Conservation (phyloP, 345 rosid genomes). For the Salix koriyanagi region DNA sequence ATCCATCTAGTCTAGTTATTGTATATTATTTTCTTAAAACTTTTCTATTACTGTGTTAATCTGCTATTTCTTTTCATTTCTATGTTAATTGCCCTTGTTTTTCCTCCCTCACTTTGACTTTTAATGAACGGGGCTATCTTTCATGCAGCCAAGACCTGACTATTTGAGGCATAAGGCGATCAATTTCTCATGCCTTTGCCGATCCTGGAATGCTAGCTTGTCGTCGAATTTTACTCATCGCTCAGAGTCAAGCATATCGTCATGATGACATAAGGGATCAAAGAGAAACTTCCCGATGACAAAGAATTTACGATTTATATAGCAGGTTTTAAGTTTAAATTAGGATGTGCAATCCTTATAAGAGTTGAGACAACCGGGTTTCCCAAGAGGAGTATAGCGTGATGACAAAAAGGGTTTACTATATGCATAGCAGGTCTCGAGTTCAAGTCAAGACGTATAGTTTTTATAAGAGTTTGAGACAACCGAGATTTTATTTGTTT, state of each 20-base stretch:
- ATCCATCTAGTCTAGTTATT: too few relatives aligned
- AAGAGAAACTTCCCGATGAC: too few relatives aligned
- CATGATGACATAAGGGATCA: neutral
- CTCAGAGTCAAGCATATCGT: neutral
- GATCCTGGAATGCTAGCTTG: neutral
- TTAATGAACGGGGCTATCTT: neutral
- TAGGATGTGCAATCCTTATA: accelerated
- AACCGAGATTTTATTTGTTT: accelerated
- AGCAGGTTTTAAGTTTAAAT: too few relatives aligned
- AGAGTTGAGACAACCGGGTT: too few relatives aligned
- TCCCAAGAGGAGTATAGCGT: too few relatives aligned
- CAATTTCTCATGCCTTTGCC: neutral
- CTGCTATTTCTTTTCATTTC: neutral
- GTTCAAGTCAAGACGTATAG: accelerated
- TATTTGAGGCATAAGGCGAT: neutral
- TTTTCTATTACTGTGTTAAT: too few relatives aligned
- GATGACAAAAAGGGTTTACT: too few relatives aligned
- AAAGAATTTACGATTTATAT: too few relatives aligned
- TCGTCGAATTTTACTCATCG: neutral
- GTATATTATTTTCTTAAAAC: too few relatives aligned
- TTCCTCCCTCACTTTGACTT: neutral
- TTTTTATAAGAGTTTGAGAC: too few relatives aligned
- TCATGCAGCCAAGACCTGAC: neutral
- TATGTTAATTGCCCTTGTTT: too few relatives aligned
- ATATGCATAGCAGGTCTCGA: too few relatives aligned